Evolutionary conservation across 768 basidiomycete genomes (phyloP), one percentile per base, ranked within the genome.

Genomic region (Phaffia tasmanica): DNA sequence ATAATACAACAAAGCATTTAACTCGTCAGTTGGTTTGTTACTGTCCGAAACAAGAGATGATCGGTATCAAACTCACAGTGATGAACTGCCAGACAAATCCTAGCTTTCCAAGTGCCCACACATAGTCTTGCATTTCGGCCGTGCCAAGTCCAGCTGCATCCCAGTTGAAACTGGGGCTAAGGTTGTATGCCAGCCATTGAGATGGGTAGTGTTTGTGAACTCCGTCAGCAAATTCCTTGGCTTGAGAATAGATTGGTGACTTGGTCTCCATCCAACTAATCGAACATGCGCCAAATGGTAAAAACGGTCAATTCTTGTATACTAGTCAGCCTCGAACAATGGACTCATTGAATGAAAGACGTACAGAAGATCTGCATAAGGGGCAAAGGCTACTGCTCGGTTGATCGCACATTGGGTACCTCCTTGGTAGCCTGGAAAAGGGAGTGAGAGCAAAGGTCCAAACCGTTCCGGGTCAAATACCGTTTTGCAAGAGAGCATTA

Each of bases 381-480:
- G 94, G 32, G 91, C 91, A 73, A 89, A 97, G 30, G 90, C 91
- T 67, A 92, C 80, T 21, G 87, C 88, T 67, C 94, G 89, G 77
- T 88, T 86, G 73, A 98, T 82, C 14, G 92, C 92, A 74, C 91
- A 93, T 74, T 89, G 85, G 5, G 93, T 98, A 9, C 94, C 94
- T 68, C 94, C 93, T 77, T 93, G 89, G 81, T 94, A 97, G 70
- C 94, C 66, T 67, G 66, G 21, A 35, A 4, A 3, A 32, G 5
- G 30, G 32, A 58, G 27, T 8, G 9, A 21, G n/a, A 11, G 18
- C 7, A n/a, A 16, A 30, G 32, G 16, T 57, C 7, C 21, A 19
- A 14, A 18, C 16, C 25, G 29, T 27, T 25, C 27, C 56, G 27
- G 11, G 15, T 16, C 18, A 30, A 23, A 19, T 19, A 23, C 5